phyloP scores from a whole-genome alignment of 2,329 filamentous ascomycete genomes.

The Colletotrichum graminicola region DNA sequence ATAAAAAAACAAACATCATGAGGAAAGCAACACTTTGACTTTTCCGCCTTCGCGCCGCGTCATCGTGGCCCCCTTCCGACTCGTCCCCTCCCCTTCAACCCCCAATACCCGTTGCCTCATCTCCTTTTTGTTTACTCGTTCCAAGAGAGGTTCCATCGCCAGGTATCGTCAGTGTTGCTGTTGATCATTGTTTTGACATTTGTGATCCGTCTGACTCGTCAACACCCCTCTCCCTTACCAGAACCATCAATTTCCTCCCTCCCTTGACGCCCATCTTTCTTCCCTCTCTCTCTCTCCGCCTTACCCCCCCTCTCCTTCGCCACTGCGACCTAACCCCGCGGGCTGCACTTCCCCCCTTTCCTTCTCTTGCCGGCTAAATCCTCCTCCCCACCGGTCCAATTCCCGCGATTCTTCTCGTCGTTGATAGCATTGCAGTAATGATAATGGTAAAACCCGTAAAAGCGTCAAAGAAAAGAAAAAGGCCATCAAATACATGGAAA shows the following conservation, averaged over 20 bases:
- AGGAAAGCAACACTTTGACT: not conserved
- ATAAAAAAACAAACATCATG: too few relatives aligned
- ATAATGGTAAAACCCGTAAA: slow-evolving; percentile 7
- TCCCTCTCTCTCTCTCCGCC: not conserved
- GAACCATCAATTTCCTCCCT: not conserved
- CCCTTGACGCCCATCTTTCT: not conserved
- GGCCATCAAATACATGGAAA: not conserved
- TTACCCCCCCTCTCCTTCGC: too few relatives aligned
- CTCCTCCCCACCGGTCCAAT: not conserved
- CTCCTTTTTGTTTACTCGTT: not conserved
- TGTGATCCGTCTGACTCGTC: slow-evolving; percentile 4
- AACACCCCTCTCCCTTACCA: not conserved
- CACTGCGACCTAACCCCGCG: not conserved
- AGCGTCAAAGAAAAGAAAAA: not conserved
- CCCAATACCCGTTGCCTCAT: not conserved
- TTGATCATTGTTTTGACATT: not conserved
- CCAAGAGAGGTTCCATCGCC: not conserved
- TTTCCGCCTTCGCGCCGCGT: not conserved
- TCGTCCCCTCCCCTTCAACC: too few relatives aligned
- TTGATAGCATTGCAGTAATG: slow-evolving; percentile 11
- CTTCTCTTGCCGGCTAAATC: slow-evolving; percentile 12
- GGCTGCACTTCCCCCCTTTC: not conserved
- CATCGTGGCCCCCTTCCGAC: not conserved
- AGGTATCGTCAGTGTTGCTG: not conserved
- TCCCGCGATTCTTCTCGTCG: slow-evolving; percentile 14